Conservation (phyloP, 2,329 filamentous ascomycete species). For the Pyrenochaeta sp. region DNA sequence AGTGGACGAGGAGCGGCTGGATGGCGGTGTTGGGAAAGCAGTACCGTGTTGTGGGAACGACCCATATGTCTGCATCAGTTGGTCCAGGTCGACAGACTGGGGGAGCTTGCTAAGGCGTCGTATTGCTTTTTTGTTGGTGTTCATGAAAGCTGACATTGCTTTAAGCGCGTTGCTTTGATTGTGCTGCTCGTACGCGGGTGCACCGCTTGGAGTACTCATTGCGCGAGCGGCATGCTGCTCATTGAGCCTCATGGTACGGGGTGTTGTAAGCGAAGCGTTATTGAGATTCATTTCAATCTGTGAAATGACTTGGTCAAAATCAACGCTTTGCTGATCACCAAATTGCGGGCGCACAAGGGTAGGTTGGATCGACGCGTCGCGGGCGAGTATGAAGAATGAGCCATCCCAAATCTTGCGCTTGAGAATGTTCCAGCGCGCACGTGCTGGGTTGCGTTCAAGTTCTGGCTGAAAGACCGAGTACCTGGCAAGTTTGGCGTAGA, state of each 20-base stretch:
- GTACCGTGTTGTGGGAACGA: conserved; percentile 6
- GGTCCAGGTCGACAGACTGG: conserved; percentile 21
- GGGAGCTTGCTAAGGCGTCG: conserved; percentile 31
- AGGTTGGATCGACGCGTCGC: conserved; percentile 26
- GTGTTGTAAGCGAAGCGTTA: conserved; percentile 22
- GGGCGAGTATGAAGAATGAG: conserved; percentile 61
- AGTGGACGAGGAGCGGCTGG: conserved; percentile 22
- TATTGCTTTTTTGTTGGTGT: conserved; percentile 31
- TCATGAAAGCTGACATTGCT: conserved; percentile 52
- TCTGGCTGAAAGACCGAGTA: conserved; percentile 61
- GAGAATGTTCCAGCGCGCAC: conserved; percentile 62
- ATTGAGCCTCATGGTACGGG: conserved; percentile 47
- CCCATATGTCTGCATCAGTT: conserved; percentile 26
- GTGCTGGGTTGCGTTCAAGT: conserved; percentile 62
- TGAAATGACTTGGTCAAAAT: conserved; percentile 58
- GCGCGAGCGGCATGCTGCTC: conserved; percentile 54
- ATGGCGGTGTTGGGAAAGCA: conserved; percentile 23
- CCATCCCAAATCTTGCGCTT: conserved; percentile 60
- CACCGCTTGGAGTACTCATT: conserved; percentile 41
- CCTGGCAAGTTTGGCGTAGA: conserved; percentile 61
- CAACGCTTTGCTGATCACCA: conserved; percentile 43
- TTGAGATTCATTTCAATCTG: conserved; percentile 51
- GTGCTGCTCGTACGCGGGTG: conserved; percentile 53
- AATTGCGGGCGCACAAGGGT: background rate
- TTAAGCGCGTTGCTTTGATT: conserved; percentile 55